Percentiles rank a stretch among this genome's conserved stretches.
phyloP scores from a whole-genome alignment of 2,329 filamentous ascomycete genomes.

The Catunica adiposa region DNA sequence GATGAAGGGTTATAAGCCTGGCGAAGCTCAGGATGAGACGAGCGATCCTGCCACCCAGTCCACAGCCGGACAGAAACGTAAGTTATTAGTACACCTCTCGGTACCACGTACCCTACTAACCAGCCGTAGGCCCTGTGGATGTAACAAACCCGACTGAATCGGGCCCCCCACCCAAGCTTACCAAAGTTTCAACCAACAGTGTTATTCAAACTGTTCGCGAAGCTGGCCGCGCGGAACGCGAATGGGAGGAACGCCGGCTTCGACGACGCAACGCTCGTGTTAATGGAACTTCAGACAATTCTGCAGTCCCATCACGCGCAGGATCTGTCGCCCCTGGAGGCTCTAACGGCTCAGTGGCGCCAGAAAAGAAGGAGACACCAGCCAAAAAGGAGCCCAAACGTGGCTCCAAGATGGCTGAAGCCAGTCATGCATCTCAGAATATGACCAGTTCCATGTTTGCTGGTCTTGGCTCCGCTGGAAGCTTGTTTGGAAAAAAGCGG shows the following conservation, averaged over 20 bases:
- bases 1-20: constrained; percentile 22
- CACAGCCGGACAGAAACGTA: constrained; percentile 8
- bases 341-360: constrained; percentile 40
- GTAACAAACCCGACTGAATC: constrained; percentile 11
- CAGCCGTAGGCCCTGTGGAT: constrained; percentile 15
- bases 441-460: constrained; percentile 60
- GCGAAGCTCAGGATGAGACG: constrained; percentile 16
- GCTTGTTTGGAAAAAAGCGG: constrained; percentile 41
- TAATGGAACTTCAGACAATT: constrained; percentile 37
- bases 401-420: constrained; percentile 61
- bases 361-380: constrained; percentile 47
- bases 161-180: constrained; percentile 28
- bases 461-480: constrained; percentile 45
- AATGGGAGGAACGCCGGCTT: constrained; percentile 55
- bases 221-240: constrained; percentile 48
- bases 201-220: constrained; percentile 39
- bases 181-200: constrained; percentile 34
- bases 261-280: constrained; percentile 48
- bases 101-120: neutral
- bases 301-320: constrained; percentile 31
- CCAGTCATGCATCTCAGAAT: constrained; percentile 69
- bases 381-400: constrained; percentile 81
- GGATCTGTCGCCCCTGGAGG: constrained; percentile 43
- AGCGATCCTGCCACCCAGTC: neutral
- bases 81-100: neutral